Evolutionary conservation across 768 basidiomycete species (phyloP).

Genomic region (Suillus fuscotomentosus): DNA sequence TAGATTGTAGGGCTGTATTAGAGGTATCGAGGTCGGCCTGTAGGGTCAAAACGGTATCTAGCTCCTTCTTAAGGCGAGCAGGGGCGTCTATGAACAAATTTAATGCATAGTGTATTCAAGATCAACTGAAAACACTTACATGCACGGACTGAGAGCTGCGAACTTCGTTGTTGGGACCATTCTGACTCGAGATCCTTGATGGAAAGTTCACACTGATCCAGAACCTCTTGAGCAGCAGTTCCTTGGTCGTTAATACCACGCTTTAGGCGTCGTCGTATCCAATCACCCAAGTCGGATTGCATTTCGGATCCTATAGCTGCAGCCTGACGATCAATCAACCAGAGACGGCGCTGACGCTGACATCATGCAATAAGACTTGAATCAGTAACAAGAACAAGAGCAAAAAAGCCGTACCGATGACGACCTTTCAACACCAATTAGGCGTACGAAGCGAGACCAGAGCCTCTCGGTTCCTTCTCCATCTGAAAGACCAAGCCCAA

Average conservation of each 20-base stretch:
- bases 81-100: conserved; percentile 24
- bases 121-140: conserved; percentile 22
- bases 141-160: conserved; percentile 27
- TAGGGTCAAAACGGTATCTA: conserved; percentile 30
- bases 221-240: conserved; percentile 9
- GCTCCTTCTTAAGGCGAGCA: conserved; percentile 29
- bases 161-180: conserved; percentile 33
- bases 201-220: conserved; percentile 17
- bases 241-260: conserved; percentile 17
- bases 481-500: too few relatives aligned
- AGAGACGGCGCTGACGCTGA: conserved; percentile 10
- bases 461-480: conserved; percentile 26
- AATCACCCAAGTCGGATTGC: conserved; percentile 29
- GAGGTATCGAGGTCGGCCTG: conserved; percentile 28
- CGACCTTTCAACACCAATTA: conserved; percentile 32
- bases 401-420: conserved; percentile 28
- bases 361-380: conserved; percentile 13
- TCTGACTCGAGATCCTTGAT: conserved; percentile 23
- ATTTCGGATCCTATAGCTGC: conserved; percentile 25
- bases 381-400: neutral
- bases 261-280: conserved; percentile 25
- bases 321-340: neutral
- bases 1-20: conserved; percentile 19
- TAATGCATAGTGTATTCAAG: conserved; percentile 18
- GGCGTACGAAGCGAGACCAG: conserved; percentile 33